These are phyloP conservation scores for Cystobasidium onofrii DNA, from an alignment of 768 basidiomycete species.

Conservation along the genomic window DNA sequence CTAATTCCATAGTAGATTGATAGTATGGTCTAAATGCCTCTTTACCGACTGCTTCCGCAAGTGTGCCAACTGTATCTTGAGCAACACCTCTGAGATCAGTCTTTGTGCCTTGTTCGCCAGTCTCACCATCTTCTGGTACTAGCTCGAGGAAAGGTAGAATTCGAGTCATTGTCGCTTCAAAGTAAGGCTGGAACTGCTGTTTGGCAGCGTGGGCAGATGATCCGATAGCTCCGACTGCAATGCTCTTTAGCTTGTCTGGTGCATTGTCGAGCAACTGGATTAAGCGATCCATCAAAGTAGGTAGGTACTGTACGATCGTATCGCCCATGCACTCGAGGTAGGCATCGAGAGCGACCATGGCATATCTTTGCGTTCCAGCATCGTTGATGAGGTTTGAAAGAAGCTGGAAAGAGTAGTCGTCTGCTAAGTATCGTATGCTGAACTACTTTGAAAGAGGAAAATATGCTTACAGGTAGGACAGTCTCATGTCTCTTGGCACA, in stretches of 20 bases:
- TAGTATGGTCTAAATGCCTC: conserved; percentile 93
- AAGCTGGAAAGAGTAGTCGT: conserved; percentile 50
- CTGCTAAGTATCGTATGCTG: too few species aligned
- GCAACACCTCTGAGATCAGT: conserved; percentile 90
- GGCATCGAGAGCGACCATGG: conserved; percentile 94
- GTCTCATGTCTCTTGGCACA: conserved; percentile 68
- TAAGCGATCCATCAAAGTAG: conserved; percentile 88
- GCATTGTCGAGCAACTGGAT: conserved; percentile 76
- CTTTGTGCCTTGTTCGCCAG: conserved; percentile 71
- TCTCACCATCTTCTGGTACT: conserved; percentile 44
- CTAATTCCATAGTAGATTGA: conserved; percentile 88
- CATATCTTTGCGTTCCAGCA: conserved; percentile 72
- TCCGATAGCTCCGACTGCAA: conserved; percentile 94
- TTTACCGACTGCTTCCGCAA: conserved; percentile 91
- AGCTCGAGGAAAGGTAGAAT: conserved; percentile 82
- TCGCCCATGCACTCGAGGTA: conserved; percentile 83
- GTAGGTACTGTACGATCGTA: conserved; percentile 82
- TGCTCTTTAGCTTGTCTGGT: conserved; percentile 76
- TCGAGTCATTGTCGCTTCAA: conserved; percentile 78
- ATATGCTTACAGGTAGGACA: conserved; percentile 63
- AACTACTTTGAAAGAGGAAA: not conserved
- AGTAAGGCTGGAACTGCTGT: conserved; percentile 83
- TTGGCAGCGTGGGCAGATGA: conserved; percentile 95
- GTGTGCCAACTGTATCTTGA: conserved; percentile 97
- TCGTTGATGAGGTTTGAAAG: conserved; percentile 88